These are phyloP conservation scores for Monosporozyma servazzii DNA, from an alignment of 805 yeast species.

Conservation along the genomic window DNA sequence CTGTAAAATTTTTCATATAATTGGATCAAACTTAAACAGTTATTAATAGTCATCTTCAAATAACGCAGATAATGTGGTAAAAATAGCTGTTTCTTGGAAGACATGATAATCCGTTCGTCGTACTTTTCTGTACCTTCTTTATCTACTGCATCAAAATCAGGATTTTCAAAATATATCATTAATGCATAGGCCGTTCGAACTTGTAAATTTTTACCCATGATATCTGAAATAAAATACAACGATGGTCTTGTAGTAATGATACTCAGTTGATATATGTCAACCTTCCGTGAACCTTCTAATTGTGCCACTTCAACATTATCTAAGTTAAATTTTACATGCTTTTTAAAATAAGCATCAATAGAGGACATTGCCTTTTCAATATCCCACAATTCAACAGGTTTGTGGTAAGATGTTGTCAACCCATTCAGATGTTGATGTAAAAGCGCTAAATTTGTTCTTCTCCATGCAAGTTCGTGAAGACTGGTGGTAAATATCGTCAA, in stretches of 20 bases:
- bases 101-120: background rate
- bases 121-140: background rate
- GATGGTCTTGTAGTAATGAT: slow-evolving; percentile 9
- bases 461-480: slow-evolving; percentile 18
- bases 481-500: slow-evolving; percentile 8
- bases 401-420: slow-evolving; percentile 14
- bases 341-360: slow-evolving; percentile 13
- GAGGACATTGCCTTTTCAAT: slow-evolving; percentile 13
- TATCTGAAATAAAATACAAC: slow-evolving; percentile 16
- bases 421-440: slow-evolving; percentile 18
- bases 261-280: slow-evolving; percentile 4
- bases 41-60: slow-evolving; percentile 8
- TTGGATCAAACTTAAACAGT: slow-evolving; percentile 1
- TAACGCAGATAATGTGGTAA: slow-evolving; percentile 17
- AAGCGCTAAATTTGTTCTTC: slow-evolving; percentile 18
- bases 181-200: slow-evolving; percentile 22
- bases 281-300: slow-evolving; percentile 1
- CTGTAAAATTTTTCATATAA: slow-evolving; percentile 18
- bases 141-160: background rate
- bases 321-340: slow-evolving; percentile 6
- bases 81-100: slow-evolving; percentile 1
- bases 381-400: slow-evolving; percentile 7
- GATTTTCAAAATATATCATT: slow-evolving; percentile 22
- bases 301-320: background rate
- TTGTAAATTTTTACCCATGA: slow-evolving; percentile 17